Base-by-base conservation (phyloP, 768 basidiomycete species). In the Sarcomyxa edulis region DNA sequence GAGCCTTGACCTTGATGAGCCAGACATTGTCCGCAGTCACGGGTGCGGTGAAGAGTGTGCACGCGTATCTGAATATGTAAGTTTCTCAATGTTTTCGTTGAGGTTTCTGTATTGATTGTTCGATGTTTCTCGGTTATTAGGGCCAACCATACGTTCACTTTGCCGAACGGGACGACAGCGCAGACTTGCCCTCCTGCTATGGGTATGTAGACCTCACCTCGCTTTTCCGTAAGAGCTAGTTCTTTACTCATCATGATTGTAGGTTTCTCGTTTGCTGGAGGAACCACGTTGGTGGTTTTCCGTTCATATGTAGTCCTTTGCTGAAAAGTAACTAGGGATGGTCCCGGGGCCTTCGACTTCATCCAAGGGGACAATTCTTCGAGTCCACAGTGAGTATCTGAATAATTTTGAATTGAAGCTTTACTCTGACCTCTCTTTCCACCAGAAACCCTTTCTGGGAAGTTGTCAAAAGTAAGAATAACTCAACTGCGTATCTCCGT, bases 261-360 rank as follows among this genome's bases (percentile, higher is more conserved):
- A 86, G 84, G 86, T 8, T 87, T 67, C 55, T 68, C 75, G 1
- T 89, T 89, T 47, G 86, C 84, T 11, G 85, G 83, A 32, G 86
- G 86, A 54, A 88, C 84, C 20, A 86, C 84, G 83, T 84, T 42
- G 59, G 74, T 58, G 8, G 15, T 37, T 30, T 33, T 16, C 6
- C 8, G 5, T 23, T 43, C 31, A 18, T 14, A 39, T 46, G 29
- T 19, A 20, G 15, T 41, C 11, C 15, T 14, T 32, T 18, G 21
- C 20, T 14, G 28, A 29, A 14, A n/a, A 16, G 12, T 32, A 15
- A 11, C 24, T 46, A 81, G 79, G n/a, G 86, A 89, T 57, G 85
- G 87, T 0, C 85, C 87, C 3, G 87, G 87, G 14, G 74, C 76
- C 1, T 78, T 88, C 44, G 83, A 87, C 56, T 90, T 88, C 47